These are phyloP conservation scores for Mesembryanthemum crystallinum DNA, from an alignment of 148 eudicot species.

Conservation along the genomic window DNA sequence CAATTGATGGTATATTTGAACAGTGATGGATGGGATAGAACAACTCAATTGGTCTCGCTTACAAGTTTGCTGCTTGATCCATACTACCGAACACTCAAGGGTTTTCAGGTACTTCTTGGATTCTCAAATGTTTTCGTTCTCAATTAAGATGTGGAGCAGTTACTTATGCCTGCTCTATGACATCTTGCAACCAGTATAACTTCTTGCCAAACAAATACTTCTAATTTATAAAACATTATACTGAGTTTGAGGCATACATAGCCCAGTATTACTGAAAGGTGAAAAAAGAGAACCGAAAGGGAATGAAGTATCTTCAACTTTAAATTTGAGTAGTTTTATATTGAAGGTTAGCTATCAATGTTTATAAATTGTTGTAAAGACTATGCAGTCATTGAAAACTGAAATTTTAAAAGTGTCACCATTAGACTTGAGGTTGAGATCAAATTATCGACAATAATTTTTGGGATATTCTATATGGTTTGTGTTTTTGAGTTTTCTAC, in stretches of 20 bases:
- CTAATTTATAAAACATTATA: background rate
- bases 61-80: constrained; percentile 95
- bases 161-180: background rate
- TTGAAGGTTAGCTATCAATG: background rate
- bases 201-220: background rate
- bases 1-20: constrained; percentile 17
- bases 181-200: background rate
- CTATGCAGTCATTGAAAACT: background rate
- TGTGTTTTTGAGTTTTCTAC: too few relatives aligned
- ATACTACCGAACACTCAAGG: constrained; percentile 86
- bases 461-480: too few relatives aligned
- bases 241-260: background rate
- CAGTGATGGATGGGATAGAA: constrained; percentile 99
- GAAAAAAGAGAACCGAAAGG: background rate
- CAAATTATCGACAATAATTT: too few relatives aligned
- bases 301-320: background rate
- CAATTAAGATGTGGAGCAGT: background rate
- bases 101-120: constrained; percentile 73
- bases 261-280: background rate
- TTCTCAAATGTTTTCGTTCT: background rate
- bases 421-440: too few relatives aligned
- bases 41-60: constrained; percentile 92
- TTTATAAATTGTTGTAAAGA: background rate
- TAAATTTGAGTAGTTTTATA: background rate
- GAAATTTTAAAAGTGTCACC: too few relatives aligned